Evolutionary conservation across 257 asterid genomes (phyloP).

Genomic region (Primulina eburnea): DNA sequence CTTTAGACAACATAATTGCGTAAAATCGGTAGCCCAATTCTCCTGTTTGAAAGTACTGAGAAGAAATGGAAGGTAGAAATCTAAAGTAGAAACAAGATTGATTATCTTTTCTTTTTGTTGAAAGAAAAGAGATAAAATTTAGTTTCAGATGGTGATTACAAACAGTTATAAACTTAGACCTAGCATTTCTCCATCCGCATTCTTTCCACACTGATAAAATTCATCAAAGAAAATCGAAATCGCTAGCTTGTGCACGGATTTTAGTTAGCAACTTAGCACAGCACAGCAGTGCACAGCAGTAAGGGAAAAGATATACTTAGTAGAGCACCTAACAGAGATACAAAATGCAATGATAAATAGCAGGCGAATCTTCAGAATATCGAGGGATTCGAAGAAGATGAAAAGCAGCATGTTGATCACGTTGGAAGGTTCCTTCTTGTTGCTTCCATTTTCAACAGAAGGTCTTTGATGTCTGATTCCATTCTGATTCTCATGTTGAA

Average conservation of each 20-base stretch:
- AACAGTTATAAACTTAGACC: constrained; percentile 8
- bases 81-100: neutral
- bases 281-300: neutral
- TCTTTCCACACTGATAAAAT: constrained; percentile 20
- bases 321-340: constrained; percentile 10
- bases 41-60: too few relatives aligned
- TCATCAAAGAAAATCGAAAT: constrained; percentile 19
- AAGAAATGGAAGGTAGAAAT: neutral
- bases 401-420: constrained; percentile 27
- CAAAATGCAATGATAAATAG: constrained; percentile 8
- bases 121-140: neutral
- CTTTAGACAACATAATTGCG: too few relatives aligned
- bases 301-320: neutral
- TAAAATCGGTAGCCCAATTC: too few relatives aligned
- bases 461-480: constrained; percentile 88
- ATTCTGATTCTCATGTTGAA: constrained; percentile 80
- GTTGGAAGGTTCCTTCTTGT: constrained; percentile 65
- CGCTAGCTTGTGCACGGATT: constrained; percentile 42
- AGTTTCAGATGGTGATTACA: neutral
- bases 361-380: neutral
- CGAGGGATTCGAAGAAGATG: constrained; percentile 9
- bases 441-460: constrained; percentile 85
- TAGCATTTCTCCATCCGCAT: constrained; percentile 28
- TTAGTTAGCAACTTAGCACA: constrained; percentile 40
- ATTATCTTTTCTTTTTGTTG: neutral